phyloP scores from a whole-genome alignment of 164 flowering plant species.

The Warburgia ugandensis region DNA sequence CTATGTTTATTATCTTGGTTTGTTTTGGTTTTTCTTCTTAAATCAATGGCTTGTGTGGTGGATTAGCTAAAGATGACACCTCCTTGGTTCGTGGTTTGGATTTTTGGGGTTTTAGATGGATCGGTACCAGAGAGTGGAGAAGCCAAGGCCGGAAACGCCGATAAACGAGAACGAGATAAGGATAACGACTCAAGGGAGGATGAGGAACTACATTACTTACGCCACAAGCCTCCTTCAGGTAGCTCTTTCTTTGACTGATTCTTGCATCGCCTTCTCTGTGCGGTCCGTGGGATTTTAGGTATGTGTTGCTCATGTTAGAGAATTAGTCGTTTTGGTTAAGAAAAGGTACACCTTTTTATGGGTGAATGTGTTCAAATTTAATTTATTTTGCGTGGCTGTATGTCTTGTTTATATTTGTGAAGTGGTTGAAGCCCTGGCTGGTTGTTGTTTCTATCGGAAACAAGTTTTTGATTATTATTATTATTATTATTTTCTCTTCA shows the following conservation, averaged over 20 bases:
- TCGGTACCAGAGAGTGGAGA: constrained; percentile 44
- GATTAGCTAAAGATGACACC: background rate
- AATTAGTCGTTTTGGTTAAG: too few relatives aligned
- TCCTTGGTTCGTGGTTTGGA: background rate
- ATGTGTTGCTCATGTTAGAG: background rate
- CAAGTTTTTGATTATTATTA: too few relatives aligned
- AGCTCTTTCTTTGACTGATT: background rate
- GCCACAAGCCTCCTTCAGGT: constrained; percentile 35
- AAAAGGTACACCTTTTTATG: too few relatives aligned
- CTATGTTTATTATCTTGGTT: too few relatives aligned
- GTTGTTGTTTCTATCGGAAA: too few relatives aligned
- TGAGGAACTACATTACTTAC: constrained; percentile 40
- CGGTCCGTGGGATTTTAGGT: background rate
- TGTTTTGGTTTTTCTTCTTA: too few relatives aligned
- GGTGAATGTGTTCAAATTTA: too few relatives aligned
- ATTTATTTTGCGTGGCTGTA: too few relatives aligned
- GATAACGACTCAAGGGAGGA: constrained; percentile 36
- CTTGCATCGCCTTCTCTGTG: background rate
- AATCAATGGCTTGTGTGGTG: too few relatives aligned
- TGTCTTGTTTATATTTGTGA: too few relatives aligned
- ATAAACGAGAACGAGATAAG: constrained; percentile 43
- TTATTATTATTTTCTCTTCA: too few relatives aligned
- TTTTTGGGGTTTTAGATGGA: constrained; percentile 24
- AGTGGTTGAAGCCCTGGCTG: too few relatives aligned
- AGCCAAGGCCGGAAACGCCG: constrained; percentile 32